Percentiles rank a stretch among this genome's conserved stretches.
These are phyloP conservation scores for Polygonum aviculare DNA, from an alignment of 148 eudicot genomes.

Conservation along the genomic window DNA sequence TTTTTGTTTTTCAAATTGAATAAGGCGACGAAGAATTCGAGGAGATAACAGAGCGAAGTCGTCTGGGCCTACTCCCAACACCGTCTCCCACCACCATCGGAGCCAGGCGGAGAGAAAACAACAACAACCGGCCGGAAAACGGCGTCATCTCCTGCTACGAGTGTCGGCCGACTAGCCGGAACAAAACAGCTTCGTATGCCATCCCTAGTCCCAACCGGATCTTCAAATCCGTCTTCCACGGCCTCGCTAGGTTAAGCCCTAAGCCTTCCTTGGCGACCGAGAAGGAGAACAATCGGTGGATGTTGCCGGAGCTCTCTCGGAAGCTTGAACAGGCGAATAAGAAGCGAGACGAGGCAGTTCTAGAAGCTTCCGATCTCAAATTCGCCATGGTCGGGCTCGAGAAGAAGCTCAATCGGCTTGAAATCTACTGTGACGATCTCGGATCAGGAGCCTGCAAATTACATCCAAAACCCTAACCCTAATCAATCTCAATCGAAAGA, in stretches of 20 bases:
- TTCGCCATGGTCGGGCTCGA: constrained; percentile 73
- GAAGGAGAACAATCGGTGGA: constrained; percentile 47
- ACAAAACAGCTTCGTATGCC: constrained; percentile 42
- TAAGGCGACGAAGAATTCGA: constrained; percentile 70
- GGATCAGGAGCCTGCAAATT: constrained; percentile 43
- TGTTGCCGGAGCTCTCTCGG: constrained; percentile 56
- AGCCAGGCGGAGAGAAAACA: constrained; percentile 14
- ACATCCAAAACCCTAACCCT: no score
- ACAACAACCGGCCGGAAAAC: neutral
- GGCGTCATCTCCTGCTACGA: constrained; percentile 50
- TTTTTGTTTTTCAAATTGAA: constrained; percentile 47
- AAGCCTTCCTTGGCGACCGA: constrained; percentile 15
- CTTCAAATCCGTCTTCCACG: constrained; percentile 46
- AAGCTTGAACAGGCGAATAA: constrained; percentile 51
- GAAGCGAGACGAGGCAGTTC: constrained; percentile 70
- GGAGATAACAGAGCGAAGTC: constrained; percentile 27
- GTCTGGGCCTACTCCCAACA: constrained; percentile 25
- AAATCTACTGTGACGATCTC: constrained; percentile 55
- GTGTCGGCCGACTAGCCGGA: constrained; percentile 65
- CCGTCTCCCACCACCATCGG: constrained; percentile 12
- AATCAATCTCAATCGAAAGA: no score
- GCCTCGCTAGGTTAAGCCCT: constrained; percentile 50
- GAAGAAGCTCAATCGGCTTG: constrained; percentile 68
- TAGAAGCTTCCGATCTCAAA: constrained; percentile 63
- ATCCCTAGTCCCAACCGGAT: constrained; percentile 44